Conservation (phyloP, 2,329 filamentous ascomycete species). For the Cladophialophora psammophila region DNA sequence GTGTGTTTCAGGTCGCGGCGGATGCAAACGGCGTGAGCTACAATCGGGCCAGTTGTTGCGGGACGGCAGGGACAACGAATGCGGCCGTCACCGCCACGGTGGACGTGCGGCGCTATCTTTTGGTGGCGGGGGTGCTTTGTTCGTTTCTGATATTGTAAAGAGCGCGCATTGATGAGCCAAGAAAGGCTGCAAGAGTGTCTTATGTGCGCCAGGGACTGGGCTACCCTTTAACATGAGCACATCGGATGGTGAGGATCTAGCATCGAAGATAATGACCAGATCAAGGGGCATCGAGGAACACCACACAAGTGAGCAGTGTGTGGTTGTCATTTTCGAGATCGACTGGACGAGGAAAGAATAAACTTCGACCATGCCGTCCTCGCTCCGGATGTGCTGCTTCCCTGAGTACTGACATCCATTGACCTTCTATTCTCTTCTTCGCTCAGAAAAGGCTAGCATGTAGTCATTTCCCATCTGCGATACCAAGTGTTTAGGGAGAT, state of each 20-base stretch:
- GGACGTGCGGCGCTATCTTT: not conserved
- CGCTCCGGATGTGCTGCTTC: too few species aligned
- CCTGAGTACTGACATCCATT: too few species aligned
- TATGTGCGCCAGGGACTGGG: not conserved
- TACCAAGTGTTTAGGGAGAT: too few species aligned
- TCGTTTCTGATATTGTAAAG: not conserved
- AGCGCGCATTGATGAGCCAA: not conserved
- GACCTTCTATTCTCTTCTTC: too few species aligned
- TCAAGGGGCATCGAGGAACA: too few species aligned
- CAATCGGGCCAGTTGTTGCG: slow-evolving; percentile 51
- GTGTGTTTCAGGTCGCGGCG: slow-evolving; percentile 78
- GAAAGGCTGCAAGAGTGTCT: not conserved
- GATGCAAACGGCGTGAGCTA: slow-evolving; percentile 77
- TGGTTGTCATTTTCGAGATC: too few species aligned
- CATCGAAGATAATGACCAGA: not conserved
- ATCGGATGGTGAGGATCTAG: not conserved
- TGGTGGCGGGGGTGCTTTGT: not conserved
- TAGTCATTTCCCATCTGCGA: too few species aligned
- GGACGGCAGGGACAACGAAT: slow-evolving; percentile 29
- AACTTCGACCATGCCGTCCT: too few species aligned
- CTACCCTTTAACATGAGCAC: not conserved
- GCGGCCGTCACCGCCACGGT: not conserved
- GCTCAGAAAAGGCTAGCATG: too few species aligned
- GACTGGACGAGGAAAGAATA: too few species aligned
- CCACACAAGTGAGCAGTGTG: too few species aligned